phyloP scores from a whole-genome alignment of 1,284 basidiomycete genomes.

The Gastroboletus turbinatus region DNA sequence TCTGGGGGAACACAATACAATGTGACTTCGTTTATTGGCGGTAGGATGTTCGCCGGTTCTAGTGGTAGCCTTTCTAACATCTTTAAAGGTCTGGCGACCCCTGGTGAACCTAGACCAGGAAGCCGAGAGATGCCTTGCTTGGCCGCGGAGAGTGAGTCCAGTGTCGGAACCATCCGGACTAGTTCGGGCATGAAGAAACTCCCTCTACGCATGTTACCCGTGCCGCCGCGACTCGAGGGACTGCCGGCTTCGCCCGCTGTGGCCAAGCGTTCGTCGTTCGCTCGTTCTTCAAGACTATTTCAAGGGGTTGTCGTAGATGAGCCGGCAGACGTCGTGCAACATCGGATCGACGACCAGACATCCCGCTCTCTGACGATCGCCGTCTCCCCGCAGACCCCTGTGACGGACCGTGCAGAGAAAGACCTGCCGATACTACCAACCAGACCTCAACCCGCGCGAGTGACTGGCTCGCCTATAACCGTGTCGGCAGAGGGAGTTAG shows the following conservation, averaged over 20 bases:
- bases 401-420: constrained; percentile 1
- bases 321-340: background rate
- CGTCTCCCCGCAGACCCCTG: background rate
- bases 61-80: background rate
- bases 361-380: constrained; percentile 1
- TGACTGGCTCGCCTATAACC: constrained; percentile 37
- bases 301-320: constrained; percentile 1
- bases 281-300: background rate
- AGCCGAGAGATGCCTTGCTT: constrained; percentile 3
- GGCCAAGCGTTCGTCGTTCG: constrained; percentile 1
- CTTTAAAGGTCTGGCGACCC: constrained; percentile 35
- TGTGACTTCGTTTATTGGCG: constrained; percentile 73
- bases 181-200: background rate
- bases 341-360: constrained; percentile 1
- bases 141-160: constrained; percentile 2
- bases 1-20: constrained; percentile 64
- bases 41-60: constrained; percentile 39
- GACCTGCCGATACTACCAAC: constrained; percentile 24
- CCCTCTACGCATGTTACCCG: background rate
- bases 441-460: constrained; percentile 27
- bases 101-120: constrained; percentile 9
- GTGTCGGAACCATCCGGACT: background rate
- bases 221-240: background rate
- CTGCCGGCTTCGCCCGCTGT: constrained; percentile 3
- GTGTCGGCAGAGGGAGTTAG: constrained; percentile 28